phyloP scores from a whole-genome alignment of 1,139 yeast species.

The Hansenula sp. region DNA sequence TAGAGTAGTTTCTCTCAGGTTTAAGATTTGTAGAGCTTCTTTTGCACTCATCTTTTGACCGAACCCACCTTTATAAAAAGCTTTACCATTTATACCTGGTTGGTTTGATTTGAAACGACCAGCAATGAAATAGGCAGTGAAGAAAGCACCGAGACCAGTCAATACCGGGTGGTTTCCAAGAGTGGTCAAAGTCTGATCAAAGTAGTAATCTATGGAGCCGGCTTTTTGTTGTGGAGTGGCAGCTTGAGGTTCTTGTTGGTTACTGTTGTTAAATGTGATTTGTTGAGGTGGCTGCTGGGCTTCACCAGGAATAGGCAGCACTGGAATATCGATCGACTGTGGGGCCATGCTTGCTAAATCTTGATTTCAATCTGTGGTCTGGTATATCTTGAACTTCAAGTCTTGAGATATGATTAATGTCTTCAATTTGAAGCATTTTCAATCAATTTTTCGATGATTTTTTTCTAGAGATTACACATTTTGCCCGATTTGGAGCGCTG shows the following conservation, averaged over 20 bases:
- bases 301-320: slow-evolving; percentile 60
- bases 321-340: slow-evolving; percentile 49
- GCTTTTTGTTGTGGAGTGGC: slow-evolving; percentile 24
- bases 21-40: slow-evolving; percentile 88
- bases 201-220: slow-evolving; percentile 52
- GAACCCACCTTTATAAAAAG: slow-evolving; percentile 82
- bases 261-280: slow-evolving; percentile 14
- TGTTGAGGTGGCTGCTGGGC: slow-evolving; percentile 18
- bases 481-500: background rate
- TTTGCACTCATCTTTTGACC: slow-evolving; percentile 85
- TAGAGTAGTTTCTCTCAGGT: slow-evolving; percentile 74
- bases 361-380: background rate
- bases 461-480: background rate
- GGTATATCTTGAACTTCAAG: background rate
- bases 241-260: slow-evolving; percentile 25
- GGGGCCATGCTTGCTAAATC: slow-evolving; percentile 12
- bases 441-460: background rate
- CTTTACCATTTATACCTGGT: slow-evolving; percentile 70
- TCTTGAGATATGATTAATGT: background rate
- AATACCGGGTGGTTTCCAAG: slow-evolving; percentile 77
- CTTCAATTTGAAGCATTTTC: no score
- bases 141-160: slow-evolving; percentile 67
- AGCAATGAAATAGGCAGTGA: slow-evolving; percentile 60
- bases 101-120: slow-evolving; percentile 64
- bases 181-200: slow-evolving; percentile 59